Evolutionary conservation across 1,139 yeast genomes (phyloP).

Genomic region (Scheffersomyces parashehatae): DNA sequence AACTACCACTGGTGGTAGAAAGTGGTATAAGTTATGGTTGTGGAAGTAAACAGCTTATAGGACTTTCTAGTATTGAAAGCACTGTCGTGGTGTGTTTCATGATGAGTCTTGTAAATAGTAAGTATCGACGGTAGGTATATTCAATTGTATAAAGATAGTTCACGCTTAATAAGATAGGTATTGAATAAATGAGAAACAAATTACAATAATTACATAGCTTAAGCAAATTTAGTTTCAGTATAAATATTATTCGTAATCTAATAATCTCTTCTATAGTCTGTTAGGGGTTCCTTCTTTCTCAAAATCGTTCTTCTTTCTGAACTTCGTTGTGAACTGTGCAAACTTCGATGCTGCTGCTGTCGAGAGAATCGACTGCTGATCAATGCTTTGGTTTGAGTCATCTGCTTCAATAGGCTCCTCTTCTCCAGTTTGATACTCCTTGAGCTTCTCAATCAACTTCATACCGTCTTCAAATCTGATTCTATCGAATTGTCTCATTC

Average conservation of each 20-base stretch:
- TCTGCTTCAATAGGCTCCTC: slow-evolving; percentile 16
- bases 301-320: slow-evolving; percentile 18
- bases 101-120: no score
- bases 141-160: no score
- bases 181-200: no score
- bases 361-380: slow-evolving; percentile 27
- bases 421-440: slow-evolving; percentile 12
- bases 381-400: slow-evolving; percentile 19
- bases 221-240: neutral
- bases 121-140: no score
- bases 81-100: no score
- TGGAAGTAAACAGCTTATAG: slow-evolving; percentile 1
- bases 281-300: neutral
- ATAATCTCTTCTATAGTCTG: neutral
- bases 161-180: no score
- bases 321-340: slow-evolving; percentile 43
- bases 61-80: neutral
- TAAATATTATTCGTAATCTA: neutral
- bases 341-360: slow-evolving; percentile 38
- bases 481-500: slow-evolving; percentile 46
- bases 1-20: slow-evolving; percentile 9
- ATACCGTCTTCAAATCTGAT: slow-evolving; percentile 45
- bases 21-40: slow-evolving; percentile 29
- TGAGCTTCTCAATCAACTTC: slow-evolving; percentile 39
- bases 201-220: neutral